Evolutionary conservation across 192 early-diverging fungal genomes (phyloP).

Genomic region (Podila epicladia): DNA sequence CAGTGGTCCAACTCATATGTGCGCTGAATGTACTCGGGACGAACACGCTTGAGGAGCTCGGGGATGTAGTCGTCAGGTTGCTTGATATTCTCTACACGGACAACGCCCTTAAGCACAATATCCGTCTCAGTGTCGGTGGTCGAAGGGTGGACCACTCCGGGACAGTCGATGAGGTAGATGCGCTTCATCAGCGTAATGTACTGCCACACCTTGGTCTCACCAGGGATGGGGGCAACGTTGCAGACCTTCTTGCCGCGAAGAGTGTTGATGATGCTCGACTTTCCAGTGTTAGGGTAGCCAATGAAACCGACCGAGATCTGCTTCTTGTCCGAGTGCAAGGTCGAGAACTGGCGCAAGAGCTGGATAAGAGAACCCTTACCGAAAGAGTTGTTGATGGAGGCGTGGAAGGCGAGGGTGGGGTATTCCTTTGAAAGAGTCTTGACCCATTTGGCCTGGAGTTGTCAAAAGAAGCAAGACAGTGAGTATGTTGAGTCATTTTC

Average conservation of each 20-base stretch:
- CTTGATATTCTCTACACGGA: constrained; percentile 91
- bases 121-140: constrained; percentile 92
- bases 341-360: constrained; percentile 96
- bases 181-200: constrained; percentile 98
- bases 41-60: constrained; percentile 82
- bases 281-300: constrained; percentile 98
- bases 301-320: constrained; percentile 99
- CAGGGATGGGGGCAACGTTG: constrained; percentile 97
- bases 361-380: constrained; percentile 98
- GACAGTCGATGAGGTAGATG: constrained; percentile 99
- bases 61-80: constrained; percentile 93
- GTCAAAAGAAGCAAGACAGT: neutral
- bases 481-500: neutral
- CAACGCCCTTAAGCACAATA: constrained; percentile 97
- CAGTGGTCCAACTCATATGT: constrained; percentile 93
- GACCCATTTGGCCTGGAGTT: constrained; percentile 88
- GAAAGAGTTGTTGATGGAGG: constrained; percentile 98
- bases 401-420: constrained; percentile 99
- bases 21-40: constrained; percentile 89
- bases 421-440: constrained; percentile 88
- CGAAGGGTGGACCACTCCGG: constrained; percentile 93
- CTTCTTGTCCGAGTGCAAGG: constrained; percentile 95
- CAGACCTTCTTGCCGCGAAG: constrained; percentile 96
- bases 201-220: constrained; percentile 99
- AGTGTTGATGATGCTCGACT: constrained; percentile 99